Percentiles rank a stretch among this genome's conserved stretches.
phyloP scores from a whole-genome alignment of 306 rosid species.

The Trifolium dubium region DNA sequence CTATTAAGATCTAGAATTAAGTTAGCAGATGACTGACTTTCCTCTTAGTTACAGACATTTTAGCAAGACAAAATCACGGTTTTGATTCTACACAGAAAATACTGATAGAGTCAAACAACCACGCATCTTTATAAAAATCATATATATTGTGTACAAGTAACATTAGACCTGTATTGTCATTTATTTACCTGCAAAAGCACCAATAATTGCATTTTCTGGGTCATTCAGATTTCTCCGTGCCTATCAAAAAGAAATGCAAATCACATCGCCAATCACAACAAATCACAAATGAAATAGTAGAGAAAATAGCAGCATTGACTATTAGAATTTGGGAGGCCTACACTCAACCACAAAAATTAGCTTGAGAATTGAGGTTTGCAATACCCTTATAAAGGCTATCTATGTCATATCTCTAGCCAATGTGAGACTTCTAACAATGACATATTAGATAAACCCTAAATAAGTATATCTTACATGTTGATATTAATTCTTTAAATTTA shows the following conservation, averaged over 20 bases:
- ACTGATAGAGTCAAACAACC: neutral
- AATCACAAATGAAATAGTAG: conserved; percentile 29
- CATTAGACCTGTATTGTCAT: conserved; percentile 22
- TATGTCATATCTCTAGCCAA: too few species aligned
- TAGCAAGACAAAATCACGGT: conserved; percentile 1
- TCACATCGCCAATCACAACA: conserved; percentile 31
- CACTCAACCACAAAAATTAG: too few species aligned
- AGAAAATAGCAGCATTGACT: conserved; percentile 27
- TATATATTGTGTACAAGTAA: neutral
- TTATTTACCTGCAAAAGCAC: conserved; percentile 91
- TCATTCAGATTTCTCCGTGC: conserved; percentile 79
- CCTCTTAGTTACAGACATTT: conserved; percentile 8
- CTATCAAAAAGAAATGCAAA: conserved; percentile 53
- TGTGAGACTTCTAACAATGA: too few species aligned
- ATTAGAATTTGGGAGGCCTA: too few species aligned
- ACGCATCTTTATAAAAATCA: neutral
- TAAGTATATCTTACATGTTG: neutral
- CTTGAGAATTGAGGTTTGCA: too few species aligned
- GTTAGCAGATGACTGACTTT: conserved; percentile 16
- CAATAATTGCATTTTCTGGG: conserved; percentile 91
- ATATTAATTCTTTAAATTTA: neutral
- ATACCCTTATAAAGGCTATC: too few species aligned
- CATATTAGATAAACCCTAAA: conserved; percentile 1
- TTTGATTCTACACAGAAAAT: conserved; percentile 9
- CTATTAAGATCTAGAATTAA: conserved; percentile 21